Conservation (phyloP, 1,284 basidiomycete species). For the Rhodotorula sp. region DNA sequence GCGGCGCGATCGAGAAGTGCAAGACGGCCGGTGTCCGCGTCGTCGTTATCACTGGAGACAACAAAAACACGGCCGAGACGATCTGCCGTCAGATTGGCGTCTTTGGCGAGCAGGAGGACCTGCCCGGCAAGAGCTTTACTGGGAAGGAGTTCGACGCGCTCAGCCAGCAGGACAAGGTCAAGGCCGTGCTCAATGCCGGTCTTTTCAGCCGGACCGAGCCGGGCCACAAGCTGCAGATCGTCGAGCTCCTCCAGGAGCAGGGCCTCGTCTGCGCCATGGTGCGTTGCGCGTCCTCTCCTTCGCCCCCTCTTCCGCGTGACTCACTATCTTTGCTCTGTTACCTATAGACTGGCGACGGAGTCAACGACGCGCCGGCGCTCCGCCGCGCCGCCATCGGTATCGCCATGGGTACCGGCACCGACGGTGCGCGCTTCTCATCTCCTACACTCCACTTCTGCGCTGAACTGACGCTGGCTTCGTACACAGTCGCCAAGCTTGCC, state of each 20-base stretch:
- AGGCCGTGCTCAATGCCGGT: conserved; percentile 80
- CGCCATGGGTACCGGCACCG: conserved; percentile 55
- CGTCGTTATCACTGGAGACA: conserved; percentile 97
- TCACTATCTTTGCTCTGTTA: not conserved
- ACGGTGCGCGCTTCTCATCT: conserved; percentile 42
- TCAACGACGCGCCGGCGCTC: conserved; percentile 56
- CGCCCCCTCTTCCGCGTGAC: not conserved
- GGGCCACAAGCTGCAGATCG: conserved; percentile 89
- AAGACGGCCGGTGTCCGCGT: conserved; percentile 91
- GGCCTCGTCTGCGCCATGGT: conserved; percentile 98
- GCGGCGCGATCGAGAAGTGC: conserved; percentile 83
- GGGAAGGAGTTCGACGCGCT: conserved; percentile 88
- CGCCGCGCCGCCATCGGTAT: conserved; percentile 55
- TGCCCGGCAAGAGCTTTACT: conserved; percentile 86
- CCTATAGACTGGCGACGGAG: conserved; percentile 76
- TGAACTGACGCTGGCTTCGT: not conserved
- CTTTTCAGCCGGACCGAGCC: conserved; percentile 95
- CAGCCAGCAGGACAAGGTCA: conserved; percentile 73
- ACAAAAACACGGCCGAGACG: conserved; percentile 95
- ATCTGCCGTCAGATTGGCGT: conserved; percentile 96
- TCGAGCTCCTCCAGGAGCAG: conserved; percentile 89
- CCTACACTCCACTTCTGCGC: too few species aligned
- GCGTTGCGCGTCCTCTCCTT: conserved; percentile 44
- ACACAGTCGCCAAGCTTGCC: conserved; percentile 50
- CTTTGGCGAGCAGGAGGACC: conserved; percentile 66